phyloP scores from a whole-genome alignment of 345 rosid species.

The Camelina neglecta region DNA sequence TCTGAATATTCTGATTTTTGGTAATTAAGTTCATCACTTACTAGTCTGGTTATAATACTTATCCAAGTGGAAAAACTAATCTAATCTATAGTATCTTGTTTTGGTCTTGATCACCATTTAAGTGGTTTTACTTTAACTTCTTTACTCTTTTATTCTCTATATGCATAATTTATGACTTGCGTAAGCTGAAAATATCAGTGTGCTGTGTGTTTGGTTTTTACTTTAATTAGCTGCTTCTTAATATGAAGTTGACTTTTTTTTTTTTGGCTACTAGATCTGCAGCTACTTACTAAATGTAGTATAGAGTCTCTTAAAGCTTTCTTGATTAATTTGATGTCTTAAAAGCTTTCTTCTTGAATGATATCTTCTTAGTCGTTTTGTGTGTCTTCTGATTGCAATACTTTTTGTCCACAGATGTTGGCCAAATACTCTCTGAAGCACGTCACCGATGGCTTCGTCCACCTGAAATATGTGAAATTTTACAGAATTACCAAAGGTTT shows the following conservation, averaged over 20 bases:
- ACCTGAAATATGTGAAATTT: constrained; percentile 92
- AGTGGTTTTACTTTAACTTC: constrained; percentile 10
- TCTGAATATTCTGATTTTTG: constrained; percentile 38
- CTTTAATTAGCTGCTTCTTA: constrained; percentile 18
- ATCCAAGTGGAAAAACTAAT: constrained; percentile 9
- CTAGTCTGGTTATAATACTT: constrained; percentile 18
- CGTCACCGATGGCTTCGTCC: constrained; percentile 93
- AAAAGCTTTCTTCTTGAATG: constrained; percentile 13
- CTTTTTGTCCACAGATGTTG: constrained; percentile 59
- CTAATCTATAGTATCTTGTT: constrained; percentile 31
- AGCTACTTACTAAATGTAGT: constrained; percentile 5
- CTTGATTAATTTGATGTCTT: background rate
- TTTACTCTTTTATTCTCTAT: constrained; percentile 13
- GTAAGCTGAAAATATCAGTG: background rate
- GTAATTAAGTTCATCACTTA: constrained; percentile 20
- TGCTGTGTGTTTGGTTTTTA: constrained; percentile 10
- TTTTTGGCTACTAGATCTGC: background rate
- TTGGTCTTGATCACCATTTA: constrained; percentile 30
- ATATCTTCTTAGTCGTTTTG: background rate
- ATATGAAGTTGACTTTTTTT: constrained; percentile 1
- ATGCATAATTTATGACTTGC: background rate
- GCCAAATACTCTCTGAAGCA: constrained; percentile 82
- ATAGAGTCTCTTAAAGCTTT: constrained; percentile 18
- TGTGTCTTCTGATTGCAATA: constrained; percentile 2
- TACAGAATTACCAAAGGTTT: constrained; percentile 62